Evolutionary conservation across 352 stramenopile genomes (phyloP).

Genomic region (Pythium coloratum): DNA sequence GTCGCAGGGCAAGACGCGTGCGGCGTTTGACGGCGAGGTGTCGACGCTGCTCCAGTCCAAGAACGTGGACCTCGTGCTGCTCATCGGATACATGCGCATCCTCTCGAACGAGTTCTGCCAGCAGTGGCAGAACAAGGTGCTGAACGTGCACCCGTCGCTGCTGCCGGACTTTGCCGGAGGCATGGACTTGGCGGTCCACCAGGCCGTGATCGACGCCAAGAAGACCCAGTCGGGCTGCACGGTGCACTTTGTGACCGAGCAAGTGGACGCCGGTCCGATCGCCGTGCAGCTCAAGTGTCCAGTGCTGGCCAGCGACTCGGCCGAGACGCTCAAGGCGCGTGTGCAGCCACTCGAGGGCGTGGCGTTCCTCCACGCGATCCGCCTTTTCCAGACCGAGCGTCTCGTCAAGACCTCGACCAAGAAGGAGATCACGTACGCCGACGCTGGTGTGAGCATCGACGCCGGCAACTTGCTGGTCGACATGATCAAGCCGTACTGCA

Average conservation of each 20-base stretch:
- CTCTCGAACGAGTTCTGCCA: slow-evolving; percentile 95
- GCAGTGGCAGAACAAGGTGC: slow-evolving; percentile 93
- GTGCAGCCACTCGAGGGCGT: slow-evolving; percentile 97
- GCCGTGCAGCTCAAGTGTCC: slow-evolving; percentile 94
- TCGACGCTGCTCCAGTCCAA: slow-evolving; percentile 90
- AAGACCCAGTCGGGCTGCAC: slow-evolving; percentile 97
- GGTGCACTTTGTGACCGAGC: slow-evolving; percentile 97
- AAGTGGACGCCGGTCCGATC: slow-evolving; percentile 98
- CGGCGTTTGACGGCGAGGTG: slow-evolving; percentile 95
- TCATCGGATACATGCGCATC: slow-evolving; percentile 99
- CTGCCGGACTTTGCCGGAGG: slow-evolving; percentile 98
- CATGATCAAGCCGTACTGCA: slow-evolving; percentile 98
- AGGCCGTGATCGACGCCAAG: slow-evolving; percentile 96
- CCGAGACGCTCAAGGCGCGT: slow-evolving; percentile 96
- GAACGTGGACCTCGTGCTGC: slow-evolving; percentile 95
- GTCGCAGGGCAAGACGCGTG: slow-evolving; percentile 83
- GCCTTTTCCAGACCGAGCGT: slow-evolving; percentile 70
- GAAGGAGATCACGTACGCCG: slow-evolving; percentile 95
- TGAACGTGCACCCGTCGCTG: slow-evolving; percentile 99
- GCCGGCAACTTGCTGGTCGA: slow-evolving; percentile 96
- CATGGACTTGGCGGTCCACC: slow-evolving; percentile 99
- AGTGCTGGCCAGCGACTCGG: slow-evolving; percentile 90
- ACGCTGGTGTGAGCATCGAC: slow-evolving; percentile 98
- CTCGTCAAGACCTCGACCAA: slow-evolving; percentile 54
- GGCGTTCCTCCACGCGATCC: slow-evolving; percentile 89